Base-by-base conservation (phyloP, 1,284 basidiomycete species). In the Malassezia sp. region DNA sequence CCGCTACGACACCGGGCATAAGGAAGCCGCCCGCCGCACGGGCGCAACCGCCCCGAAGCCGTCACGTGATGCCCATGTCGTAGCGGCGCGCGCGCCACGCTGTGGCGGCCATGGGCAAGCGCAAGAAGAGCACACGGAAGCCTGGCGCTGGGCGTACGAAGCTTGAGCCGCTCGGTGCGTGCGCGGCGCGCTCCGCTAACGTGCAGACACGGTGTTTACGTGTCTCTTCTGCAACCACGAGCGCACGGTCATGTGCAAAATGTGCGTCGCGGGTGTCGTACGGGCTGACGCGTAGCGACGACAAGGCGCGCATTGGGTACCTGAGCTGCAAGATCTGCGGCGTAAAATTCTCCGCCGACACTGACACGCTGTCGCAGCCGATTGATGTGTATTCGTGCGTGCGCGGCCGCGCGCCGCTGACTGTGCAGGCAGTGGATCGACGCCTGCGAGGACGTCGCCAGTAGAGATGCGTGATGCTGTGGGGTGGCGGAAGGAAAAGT, bases 141-240 rank as follows among this genome's bases (percentile, higher is more conserved):
- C 61, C 63, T 1, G 45, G 48, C 6, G 57, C 57, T n/a, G 49
- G 48, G 4, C 33, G 27, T 17, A 60, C 59, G 24, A 60, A 60
- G 45, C 51, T 54, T 14, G 44, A 54, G 10, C 61, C 63, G 36
- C 56, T 66, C 22, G 60, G 61, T 64, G 42, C 43, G 58, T 53
- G 14, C 14, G 23, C 15, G 31, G 9, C 29, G 17, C n/a, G 15
- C 3, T 36, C n/a, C 15, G 17, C 4, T 47, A n/a, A 10, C 21
- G n/a, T 15, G 42, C 11, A 58, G 71, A 71, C 45, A 72, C 71
- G 46, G 60, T 67, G 9, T 73, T 73, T 57, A 67, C 67, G 15
- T 73, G 72, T 70, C 74, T 89, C n/a, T 89, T 87, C 71, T 89
- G 85, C 72, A 81, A 88, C 72, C 85, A 89, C 69, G 83, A 88